These are phyloP conservation scores for Leccinum fallax DNA, from an alignment of 1,284 basidiomycete genomes.

Conservation along the genomic window DNA sequence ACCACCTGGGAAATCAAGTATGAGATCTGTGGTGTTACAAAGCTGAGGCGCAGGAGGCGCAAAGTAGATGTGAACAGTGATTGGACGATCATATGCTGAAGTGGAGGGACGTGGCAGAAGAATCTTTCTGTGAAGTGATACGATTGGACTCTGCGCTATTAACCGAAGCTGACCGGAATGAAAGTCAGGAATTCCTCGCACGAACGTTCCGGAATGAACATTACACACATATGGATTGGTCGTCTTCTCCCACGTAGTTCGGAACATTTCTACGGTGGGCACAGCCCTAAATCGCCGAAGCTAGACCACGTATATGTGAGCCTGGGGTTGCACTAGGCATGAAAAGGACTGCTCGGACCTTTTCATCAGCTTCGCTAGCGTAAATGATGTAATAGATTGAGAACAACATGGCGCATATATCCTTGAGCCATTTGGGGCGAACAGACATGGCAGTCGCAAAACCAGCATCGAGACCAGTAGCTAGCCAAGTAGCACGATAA, in stretches of 20 bases:
- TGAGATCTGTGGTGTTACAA: conserved; percentile 71
- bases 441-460: conserved; percentile 96
- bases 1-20: conserved; percentile 93
- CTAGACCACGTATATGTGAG: conserved; percentile 44
- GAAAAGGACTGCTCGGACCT: conserved; percentile 50
- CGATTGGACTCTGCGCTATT: conserved; percentile 56
- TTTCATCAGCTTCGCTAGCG: conserved; percentile 92
- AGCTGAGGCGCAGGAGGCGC: conserved; percentile 71
- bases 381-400: conserved; percentile 93
- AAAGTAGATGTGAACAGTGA: conserved; percentile 87
- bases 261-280: conserved; percentile 94
- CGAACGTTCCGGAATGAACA: conserved; percentile 22
- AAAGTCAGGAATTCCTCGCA: conserved; percentile 17
- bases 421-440: conserved; percentile 89
- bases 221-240: conserved; percentile 90
- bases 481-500: conserved; percentile 97
- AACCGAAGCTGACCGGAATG: conserved; percentile 60
- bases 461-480: conserved; percentile 92
- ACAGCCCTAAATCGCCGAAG: conserved; percentile 89
- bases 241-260: conserved; percentile 96
- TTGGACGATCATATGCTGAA: conserved; percentile 79
- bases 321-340: background rate
- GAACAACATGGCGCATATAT: conserved; percentile 84
- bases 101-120: conserved; percentile 79
- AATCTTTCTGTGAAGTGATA: conserved; percentile 77